Conservation (phyloP, 176 grass and related monocot genomes). For the Phoenix dactylifera region DNA sequence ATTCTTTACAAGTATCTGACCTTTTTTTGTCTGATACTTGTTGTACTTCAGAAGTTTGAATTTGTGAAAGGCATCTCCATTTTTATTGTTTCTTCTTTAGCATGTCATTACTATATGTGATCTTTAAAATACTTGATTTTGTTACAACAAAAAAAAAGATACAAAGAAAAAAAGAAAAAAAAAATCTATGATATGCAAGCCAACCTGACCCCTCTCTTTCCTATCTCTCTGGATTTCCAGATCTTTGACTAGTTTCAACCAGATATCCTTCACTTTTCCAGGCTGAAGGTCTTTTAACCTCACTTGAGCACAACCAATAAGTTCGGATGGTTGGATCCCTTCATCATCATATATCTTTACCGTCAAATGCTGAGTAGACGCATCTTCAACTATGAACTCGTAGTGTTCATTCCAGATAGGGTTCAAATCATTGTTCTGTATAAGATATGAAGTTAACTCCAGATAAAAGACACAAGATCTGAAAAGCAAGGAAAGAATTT, state of each 20-base stretch:
- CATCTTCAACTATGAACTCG: conserved; percentile 88
- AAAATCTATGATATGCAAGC: conserved; percentile 5
- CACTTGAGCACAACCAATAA: conserved; percentile 80
- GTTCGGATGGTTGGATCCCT: conserved; percentile 70
- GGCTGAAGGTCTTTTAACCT: conserved; percentile 53
- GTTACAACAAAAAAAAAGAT: neutral
- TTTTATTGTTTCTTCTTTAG: neutral
- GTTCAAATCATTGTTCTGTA: conserved; percentile 95
- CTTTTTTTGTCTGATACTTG: too few species aligned
- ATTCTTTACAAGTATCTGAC: too few species aligned
- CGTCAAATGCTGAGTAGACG: conserved; percentile 78
- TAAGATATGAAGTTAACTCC: conserved; percentile 28
- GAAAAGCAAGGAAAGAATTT: conserved; percentile 18
- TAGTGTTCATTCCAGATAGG: conserved; percentile 98
- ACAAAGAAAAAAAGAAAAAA: neutral
- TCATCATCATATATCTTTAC: conserved; percentile 90
- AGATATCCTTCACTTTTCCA: conserved; percentile 89
- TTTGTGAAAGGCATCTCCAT: neutral
- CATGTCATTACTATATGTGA: too few species aligned
- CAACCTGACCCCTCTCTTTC: conserved; percentile 83
- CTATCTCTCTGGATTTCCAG: conserved; percentile 71
- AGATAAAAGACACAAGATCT: conserved; percentile 1
- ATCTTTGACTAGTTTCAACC: conserved; percentile 93
- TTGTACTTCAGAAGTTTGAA: too few species aligned
- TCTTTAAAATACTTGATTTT: too few species aligned